Evolutionary conservation across 1,139 yeast genomes (phyloP).

Genomic region (Zhuliangozyma parablackwelliae): DNA sequence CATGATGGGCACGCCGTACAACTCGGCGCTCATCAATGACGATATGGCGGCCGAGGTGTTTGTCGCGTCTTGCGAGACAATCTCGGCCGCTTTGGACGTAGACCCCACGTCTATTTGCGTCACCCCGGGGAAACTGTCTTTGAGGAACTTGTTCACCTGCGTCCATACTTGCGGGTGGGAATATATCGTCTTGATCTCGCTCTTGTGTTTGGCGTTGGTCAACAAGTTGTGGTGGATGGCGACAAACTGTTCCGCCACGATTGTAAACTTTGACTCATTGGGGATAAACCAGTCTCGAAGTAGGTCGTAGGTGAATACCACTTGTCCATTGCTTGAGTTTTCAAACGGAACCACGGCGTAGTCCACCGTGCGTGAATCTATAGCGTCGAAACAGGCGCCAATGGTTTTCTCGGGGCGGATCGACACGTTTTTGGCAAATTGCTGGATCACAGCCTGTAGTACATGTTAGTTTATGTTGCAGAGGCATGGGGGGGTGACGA

Average conservation of each 20-base stretch:
- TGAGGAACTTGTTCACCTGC: conserved; percentile 61
- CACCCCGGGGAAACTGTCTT: conserved; percentile 30
- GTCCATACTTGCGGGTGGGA: conserved; percentile 99
- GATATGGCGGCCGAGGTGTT: conserved; percentile 44
- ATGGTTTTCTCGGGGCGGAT: conserved; percentile 48
- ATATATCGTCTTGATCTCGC: conserved; percentile 53
- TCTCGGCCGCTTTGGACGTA: conserved; percentile 79
- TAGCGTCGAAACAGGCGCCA: conserved; percentile 58
- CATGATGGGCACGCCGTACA: conserved; percentile 58
- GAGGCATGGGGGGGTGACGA: too few relatives aligned
- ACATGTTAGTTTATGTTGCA: too few relatives aligned
- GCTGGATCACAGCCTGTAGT: conserved; percentile 68
- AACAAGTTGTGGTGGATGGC: conserved; percentile 76
- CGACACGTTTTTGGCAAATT: conserved; percentile 46
- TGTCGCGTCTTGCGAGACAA: conserved; percentile 41
- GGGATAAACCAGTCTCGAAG: conserved; percentile 60
- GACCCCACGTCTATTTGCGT: conserved; percentile 64
- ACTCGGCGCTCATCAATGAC: conserved; percentile 56
- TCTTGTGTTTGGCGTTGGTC: conserved; percentile 40
- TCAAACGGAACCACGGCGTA: conserved; percentile 89
- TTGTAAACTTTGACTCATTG: conserved; percentile 28
- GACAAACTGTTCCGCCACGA: conserved; percentile 79
- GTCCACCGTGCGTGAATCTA: conserved; percentile 47
- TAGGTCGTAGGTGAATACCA: conserved; percentile 76
- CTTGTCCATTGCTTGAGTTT: conserved; percentile 94